Percentiles rank a stretch among this genome's conserved stretches.
These are phyloP conservation scores for Suillus fuscotomentosus DNA, from an alignment of 768 basidiomycete species.

Conservation along the genomic window DNA sequence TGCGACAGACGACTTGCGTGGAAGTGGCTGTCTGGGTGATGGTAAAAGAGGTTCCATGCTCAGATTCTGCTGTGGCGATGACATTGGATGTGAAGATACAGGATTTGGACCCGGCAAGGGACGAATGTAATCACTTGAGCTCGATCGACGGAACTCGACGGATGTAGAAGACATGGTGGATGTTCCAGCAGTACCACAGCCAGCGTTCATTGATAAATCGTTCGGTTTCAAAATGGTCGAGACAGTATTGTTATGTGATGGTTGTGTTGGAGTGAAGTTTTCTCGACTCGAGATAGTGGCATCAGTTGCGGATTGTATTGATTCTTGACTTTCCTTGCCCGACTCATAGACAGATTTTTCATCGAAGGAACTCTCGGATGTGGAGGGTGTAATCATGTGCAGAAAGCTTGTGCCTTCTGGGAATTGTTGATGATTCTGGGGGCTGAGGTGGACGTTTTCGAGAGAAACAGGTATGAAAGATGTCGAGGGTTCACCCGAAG, in stretches of 20 bases:
- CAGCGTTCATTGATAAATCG: background rate
- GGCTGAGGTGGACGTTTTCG: constrained; percentile 13
- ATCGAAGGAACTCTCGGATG: constrained; percentile 14
- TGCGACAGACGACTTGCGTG: constrained; percentile 21
- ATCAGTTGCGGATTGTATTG: constrained; percentile 6
- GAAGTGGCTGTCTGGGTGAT: constrained; percentile 13
- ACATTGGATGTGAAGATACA: constrained; percentile 13
- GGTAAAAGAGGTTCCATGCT: constrained; percentile 14
- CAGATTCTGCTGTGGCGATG: constrained; percentile 12
- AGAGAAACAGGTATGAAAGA: constrained; percentile 15
- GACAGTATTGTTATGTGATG: constrained; percentile 25
- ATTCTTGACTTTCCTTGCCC: constrained; percentile 17
- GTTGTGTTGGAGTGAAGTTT: constrained; percentile 13
- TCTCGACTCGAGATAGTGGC: constrained; percentile 5
- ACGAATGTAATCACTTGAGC: background rate
- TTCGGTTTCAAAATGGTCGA: constrained; percentile 19
- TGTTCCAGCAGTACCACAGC: constrained; percentile 7
- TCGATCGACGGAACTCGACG: constrained; percentile 12
- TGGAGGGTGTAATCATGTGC: constrained; percentile 26
- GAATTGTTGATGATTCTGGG: background rate
- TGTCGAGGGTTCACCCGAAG: constrained; percentile 10
- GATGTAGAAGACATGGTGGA: constrained; percentile 5
- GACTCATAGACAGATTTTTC: constrained; percentile 27
- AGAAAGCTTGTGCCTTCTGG: constrained; percentile 31
- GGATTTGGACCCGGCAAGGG: constrained; percentile 12